Evolutionary conservation across 1,284 basidiomycete species (phyloP), one percentile per base, ranked within the genome.

Genomic region (Puccinia triticina): DNA sequence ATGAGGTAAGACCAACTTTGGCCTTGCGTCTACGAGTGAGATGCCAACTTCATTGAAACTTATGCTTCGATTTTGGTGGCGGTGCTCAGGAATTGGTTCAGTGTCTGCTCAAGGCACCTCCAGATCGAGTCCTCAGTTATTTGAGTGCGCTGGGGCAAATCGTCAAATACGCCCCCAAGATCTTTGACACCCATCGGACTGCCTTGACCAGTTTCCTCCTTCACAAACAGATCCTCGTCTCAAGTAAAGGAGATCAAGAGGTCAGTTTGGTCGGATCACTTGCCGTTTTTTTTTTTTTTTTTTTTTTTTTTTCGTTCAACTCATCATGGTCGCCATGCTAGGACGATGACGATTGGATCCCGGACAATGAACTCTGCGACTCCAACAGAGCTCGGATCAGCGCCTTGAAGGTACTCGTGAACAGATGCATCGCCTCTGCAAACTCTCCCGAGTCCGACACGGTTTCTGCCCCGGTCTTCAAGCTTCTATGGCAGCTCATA

Each of bases 111-210:
- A 88, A 89, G 0, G 89, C 89, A 0, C 87, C 90, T 2, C 88
- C 89, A 0, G 90, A 91, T 21, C 87, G 89, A 11, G 89, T 94
- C 0, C 90, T 92, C 0, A 90, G 92, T 0, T 91, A 92, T 83
- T 88, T 94, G 0, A 89, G 91, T 5, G 92, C 92, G 0, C 89
- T 98, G 4, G 90, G 90, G 0, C 93, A 97, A 86, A 87, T 96
- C 37, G 91, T 93, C 0, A 90, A 91, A 37, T 90, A 90, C 50
- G 90, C 90, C 0, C 91, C 92, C 0, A 90, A 91, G 43, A 90
- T 91, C 0, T 94, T 96, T 82, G 94, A 96, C 86, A 88, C 90
- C 59, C 90, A 90, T 86, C 93, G 92, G 85, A 92, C 93, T 57
- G 89, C 90, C 26, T 90, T 96, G 74, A 91, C 92, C 86, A 87